Evolutionary conservation across 179 eudicot species (phyloP).

Genomic region (Patellifolia procumbens): DNA sequence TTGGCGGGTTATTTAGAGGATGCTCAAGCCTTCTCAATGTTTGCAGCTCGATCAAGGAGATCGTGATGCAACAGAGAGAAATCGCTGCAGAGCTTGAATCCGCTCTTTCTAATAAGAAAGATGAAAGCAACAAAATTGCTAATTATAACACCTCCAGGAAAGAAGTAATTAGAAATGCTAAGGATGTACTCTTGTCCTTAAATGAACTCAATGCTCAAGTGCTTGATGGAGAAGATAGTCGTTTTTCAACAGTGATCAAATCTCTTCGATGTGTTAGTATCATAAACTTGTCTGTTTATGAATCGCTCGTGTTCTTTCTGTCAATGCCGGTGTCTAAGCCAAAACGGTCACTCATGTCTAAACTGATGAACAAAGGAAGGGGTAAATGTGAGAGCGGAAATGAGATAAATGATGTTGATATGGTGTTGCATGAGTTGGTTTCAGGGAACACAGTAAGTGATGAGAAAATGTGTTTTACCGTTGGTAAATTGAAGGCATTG

Average conservation of each 20-base stretch:
- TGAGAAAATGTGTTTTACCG: slow-evolving; percentile 10
- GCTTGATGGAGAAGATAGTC: slow-evolving; percentile 11
- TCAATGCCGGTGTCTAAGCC: slow-evolving; percentile 32
- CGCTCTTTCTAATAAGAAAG: not conserved
- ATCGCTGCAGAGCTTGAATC: not conserved
- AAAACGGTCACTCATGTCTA: slow-evolving; percentile 24
- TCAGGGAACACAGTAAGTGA: not conserved
- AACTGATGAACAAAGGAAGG: slow-evolving; percentile 19
- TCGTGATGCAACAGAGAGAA: slow-evolving; percentile 13
- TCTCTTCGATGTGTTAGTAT: slow-evolving; percentile 33
- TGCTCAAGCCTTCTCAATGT: slow-evolving; percentile 35
- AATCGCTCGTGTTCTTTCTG: slow-evolving; percentile 34
- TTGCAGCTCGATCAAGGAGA: slow-evolving; percentile 6
- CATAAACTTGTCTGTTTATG: slow-evolving; percentile 29
- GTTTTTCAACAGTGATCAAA: slow-evolving; percentile 25
- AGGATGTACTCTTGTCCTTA: not conserved
- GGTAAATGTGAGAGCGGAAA: slow-evolving; percentile 9
- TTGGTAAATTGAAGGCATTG: slow-evolving; percentile 18
- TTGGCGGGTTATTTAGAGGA: slow-evolving; percentile 31
- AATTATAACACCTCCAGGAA: slow-evolving; percentile 15
- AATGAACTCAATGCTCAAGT: slow-evolving; percentile 6
- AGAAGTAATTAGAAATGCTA: slow-evolving; percentile 18
- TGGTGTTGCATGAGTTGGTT: slow-evolving; percentile 17
- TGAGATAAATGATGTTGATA: slow-evolving; percentile 21
- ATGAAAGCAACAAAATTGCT: not conserved